phyloP scores from a whole-genome alignment of 1,139 yeast genomes.

The Cylindricascospora bacillispora region DNA sequence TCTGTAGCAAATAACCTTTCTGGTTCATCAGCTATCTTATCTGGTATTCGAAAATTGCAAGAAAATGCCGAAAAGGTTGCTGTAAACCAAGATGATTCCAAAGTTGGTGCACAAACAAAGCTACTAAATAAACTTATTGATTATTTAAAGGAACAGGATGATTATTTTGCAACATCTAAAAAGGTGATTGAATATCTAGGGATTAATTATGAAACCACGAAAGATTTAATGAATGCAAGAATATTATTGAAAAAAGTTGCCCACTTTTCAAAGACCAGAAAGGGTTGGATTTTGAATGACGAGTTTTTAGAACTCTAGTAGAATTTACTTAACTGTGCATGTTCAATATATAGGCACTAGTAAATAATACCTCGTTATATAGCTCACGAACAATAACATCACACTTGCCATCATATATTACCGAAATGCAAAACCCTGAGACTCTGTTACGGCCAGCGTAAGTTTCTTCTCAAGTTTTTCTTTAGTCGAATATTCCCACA shows the following conservation, averaged over 20 bases:
- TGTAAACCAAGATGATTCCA: background rate
- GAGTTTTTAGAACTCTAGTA: too few relatives aligned
- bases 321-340: too few relatives aligned
- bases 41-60: constrained; percentile 13
- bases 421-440: constrained; percentile 71
- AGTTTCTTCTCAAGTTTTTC: constrained; percentile 46
- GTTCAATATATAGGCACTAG: too few relatives aligned
- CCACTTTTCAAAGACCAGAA: constrained; percentile 42
- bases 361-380: too few relatives aligned
- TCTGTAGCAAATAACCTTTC: constrained; percentile 8
- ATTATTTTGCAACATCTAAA: constrained; percentile 40
- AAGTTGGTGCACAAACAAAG: constrained; percentile 24
- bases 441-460: constrained; percentile 54
- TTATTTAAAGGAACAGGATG: constrained; percentile 28
- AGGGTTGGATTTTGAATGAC: constrained; percentile 55
- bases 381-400: too few relatives aligned
- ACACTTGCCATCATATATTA: too few relatives aligned
- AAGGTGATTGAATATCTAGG: constrained; percentile 42
- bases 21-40: constrained; percentile 17
- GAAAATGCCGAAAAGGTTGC: constrained; percentile 5
- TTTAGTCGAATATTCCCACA: constrained; percentile 48
- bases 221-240: constrained; percentile 51
- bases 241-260: constrained; percentile 62
- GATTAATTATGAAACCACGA: constrained; percentile 36
- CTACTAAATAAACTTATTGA: constrained; percentile 29